A percentile compares a stretch with the other conserved stretches of the same genome.
phyloP scores from a whole-genome alignment of 305 asterid genomes.

The Andrographis paniculata region DNA sequence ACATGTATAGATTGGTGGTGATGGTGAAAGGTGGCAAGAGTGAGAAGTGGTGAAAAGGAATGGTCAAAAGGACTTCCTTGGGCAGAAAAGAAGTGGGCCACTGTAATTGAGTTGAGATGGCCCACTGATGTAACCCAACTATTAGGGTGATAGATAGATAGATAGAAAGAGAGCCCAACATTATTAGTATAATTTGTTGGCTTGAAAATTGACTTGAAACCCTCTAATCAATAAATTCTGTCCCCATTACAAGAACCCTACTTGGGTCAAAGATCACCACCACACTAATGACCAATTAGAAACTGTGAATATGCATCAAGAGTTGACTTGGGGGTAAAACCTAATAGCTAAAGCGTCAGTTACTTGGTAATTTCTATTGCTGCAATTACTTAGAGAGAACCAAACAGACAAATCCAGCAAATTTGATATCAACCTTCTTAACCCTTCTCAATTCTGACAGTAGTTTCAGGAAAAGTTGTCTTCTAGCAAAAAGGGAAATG shows the following conservation, averaged over 20 bases:
- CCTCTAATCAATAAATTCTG: conserved; percentile 9
- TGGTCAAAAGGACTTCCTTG: conserved; percentile 14
- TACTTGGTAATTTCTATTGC: no score
- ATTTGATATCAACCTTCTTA: neutral
- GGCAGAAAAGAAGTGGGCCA: conserved; percentile 31
- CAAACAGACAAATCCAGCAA: neutral
- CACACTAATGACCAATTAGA: no score
- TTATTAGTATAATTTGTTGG: conserved; percentile 10
- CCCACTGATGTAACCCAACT: conserved; percentile 21
- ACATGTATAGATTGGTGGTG: neutral
- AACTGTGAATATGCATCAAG: no score
- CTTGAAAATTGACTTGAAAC: conserved; percentile 13
- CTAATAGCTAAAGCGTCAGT: no score
- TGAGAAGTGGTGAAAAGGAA: neutral
- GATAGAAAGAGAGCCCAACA: conserved; percentile 20
- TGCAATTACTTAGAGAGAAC: no score
- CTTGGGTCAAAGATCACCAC: neutral
- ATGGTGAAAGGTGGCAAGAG: conserved; percentile 11
- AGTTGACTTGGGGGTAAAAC: no score
- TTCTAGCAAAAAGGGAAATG: neutral
- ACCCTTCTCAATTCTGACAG: no score
- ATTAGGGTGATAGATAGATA: no score
- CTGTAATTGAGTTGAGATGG: conserved; percentile 11
- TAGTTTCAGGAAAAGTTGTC: conserved; percentile 2
- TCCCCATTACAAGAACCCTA: conserved; percentile 10